These are phyloP conservation scores for Hyaloscypha hepaticicola DNA, from an alignment of 495 filamentous ascomycete species.

Conservation along the genomic window DNA sequence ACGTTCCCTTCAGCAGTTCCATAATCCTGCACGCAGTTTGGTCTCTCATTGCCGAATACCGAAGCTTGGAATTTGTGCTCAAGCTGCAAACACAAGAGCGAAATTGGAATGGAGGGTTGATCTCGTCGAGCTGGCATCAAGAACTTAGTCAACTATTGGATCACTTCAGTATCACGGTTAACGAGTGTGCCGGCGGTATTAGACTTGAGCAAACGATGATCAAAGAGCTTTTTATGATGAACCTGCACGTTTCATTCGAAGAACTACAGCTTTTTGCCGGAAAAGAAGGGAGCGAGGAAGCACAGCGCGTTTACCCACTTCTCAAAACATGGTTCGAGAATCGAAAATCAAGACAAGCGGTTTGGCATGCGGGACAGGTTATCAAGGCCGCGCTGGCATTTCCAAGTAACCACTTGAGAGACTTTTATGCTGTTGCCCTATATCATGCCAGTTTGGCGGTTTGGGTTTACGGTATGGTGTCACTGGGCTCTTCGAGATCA, in stretches of 20 bases:
- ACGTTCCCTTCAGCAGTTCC: conserved; percentile 49
- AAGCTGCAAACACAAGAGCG: neutral
- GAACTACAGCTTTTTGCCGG: conserved; percentile 65
- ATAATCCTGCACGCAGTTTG: conserved; percentile 58
- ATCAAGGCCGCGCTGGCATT: conserved; percentile 52
- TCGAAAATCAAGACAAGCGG: conserved; percentile 51
- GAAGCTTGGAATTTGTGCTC: neutral
- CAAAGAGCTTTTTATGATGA: conserved; percentile 56
- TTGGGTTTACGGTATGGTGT: conserved; percentile 58
- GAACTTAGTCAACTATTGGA: conserved; percentile 4
- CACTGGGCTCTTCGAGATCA: conserved; percentile 29
- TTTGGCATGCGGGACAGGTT: conserved; percentile 65
- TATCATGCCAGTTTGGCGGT: conserved; percentile 60
- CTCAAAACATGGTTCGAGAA: conserved; percentile 54
- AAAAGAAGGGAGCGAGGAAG: conserved; percentile 61
- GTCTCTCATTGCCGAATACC: conserved; percentile 58
- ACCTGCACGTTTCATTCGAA: conserved; percentile 60
- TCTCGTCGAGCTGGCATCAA: neutral
- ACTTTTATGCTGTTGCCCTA: conserved; percentile 59
- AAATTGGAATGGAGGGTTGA: neutral
- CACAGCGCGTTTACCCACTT: conserved; percentile 49
- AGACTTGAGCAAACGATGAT: conserved; percentile 35
- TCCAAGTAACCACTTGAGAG: conserved; percentile 46
- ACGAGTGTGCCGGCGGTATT: neutral
- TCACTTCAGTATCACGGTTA: neutral